A percentile compares a stretch with the other conserved stretches of the same genome.
Conservation (phyloP, 805 yeast species). For the Lipomyces spencermartinsiae region DNA sequence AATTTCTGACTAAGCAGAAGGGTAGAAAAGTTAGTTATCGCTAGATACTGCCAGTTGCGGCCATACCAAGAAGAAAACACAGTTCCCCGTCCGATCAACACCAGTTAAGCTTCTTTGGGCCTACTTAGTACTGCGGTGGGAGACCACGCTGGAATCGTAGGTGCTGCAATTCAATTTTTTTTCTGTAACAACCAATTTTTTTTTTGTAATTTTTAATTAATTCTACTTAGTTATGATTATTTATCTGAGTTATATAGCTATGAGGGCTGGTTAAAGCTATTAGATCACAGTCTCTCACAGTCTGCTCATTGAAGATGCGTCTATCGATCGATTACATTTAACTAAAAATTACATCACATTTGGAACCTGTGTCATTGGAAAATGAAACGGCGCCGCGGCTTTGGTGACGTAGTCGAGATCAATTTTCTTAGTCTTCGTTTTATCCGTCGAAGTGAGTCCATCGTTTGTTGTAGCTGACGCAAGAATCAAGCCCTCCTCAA, state of each 20-base stretch:
- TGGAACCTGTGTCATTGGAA: not conserved
- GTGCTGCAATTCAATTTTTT: not conserved
- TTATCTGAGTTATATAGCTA: not conserved
- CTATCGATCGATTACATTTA: not conserved
- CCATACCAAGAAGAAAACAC: constrained; percentile 3
- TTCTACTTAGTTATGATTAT: not conserved
- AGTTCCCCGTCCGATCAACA: constrained; percentile 6
- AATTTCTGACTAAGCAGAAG: not conserved
- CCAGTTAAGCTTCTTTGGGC: constrained; percentile 5
- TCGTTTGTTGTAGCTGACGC: constrained; percentile 30
- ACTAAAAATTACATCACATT: not conserved
- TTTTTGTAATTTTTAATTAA: not conserved
- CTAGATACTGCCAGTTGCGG: not conserved
- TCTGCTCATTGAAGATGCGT: not conserved
- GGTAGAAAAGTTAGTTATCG: not conserved
- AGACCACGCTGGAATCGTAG: constrained; percentile 6
- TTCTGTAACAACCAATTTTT: too few relatives aligned
- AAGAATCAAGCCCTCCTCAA: constrained; percentile 12
- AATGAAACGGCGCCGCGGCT: constrained; percentile 6
- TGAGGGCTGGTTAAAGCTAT: not conserved
- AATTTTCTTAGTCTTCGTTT: constrained; percentile 1
- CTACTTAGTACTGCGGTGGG: constrained; percentile 6
- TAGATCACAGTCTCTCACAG: not conserved
- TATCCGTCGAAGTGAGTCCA: constrained; percentile 1
- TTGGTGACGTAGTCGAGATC: constrained; percentile 12